Base-by-base conservation (phyloP, 371 early-diverging fungal genomes). In the Lichtheimia corymbifera region DNA sequence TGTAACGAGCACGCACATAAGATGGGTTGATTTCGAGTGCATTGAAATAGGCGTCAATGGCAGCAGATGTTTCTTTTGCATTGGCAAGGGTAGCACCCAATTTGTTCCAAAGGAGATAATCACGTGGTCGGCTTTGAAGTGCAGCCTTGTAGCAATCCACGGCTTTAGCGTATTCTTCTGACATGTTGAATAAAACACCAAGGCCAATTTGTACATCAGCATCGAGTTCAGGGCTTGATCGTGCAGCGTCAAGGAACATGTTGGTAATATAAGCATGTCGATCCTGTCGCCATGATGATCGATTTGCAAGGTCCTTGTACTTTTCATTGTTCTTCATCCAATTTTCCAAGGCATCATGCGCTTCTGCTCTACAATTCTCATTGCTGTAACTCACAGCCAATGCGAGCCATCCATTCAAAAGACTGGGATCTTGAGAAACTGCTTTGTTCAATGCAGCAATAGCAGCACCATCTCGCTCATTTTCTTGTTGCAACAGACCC, bases 51-150 rank as follows among this genome's bases (percentile, higher is more conserved):
- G 97, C 96, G 22, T 94, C 95, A 14, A 97, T 90, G 11, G 98
- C 97, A 20, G 86, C 79, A 14, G 75, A 57, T 15, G 88, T 85
- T 49, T 90, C 80, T 13, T 85, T 80, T 4, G 91, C 85, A 67
- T 97, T 97, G 40, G 98, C 97, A 40, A 95, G 82, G 0, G 97
- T 98, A 0, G 99, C 99, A 17, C 97, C 99, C 40, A 97, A 84
- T 66, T 91, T 93, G 82, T 97, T 97, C 96, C 96, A 98, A 45
- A 97, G 82, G 66, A 93, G 79, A 75, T 96, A 96, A 69, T 98
- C 97, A 74, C 92, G 83, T 3, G 98, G 97, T 42, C 91, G 73
- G 18, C 82, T 83, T 17, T 87, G 82, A 28, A 98, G 72, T 25
- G 98, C 97, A 3, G 97, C 87, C 51, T 91, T 86, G 83, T 98